A percentile compares a stretch with the other conserved stretches of the same genome.
Conservation (phyloP, 75 land plant genomes). For the Cupressus sempervirens region DNA sequence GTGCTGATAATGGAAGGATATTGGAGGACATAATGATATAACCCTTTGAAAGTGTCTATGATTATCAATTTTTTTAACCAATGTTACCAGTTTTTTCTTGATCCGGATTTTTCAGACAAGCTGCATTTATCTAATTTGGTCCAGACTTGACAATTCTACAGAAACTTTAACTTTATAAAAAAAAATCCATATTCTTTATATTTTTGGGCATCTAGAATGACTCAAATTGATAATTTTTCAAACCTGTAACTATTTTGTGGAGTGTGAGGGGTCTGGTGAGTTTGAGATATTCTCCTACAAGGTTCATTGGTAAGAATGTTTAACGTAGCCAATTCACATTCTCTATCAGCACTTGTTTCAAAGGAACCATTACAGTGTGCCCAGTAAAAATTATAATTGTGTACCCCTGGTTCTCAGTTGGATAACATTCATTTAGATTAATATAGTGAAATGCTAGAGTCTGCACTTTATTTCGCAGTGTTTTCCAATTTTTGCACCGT, state of each 20-base stretch:
- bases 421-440: no score
- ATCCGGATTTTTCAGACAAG: no score
- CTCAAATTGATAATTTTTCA: no score
- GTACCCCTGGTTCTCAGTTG: background rate
- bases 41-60: background rate
- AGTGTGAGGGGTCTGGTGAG: background rate
- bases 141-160: no score
- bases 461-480: background rate
- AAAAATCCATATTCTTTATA: no score
- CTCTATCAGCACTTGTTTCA: background rate
- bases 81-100: no score
- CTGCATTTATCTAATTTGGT: no score
- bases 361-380: background rate
- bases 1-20: background rate
- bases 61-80: background rate
- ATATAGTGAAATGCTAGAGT: background rate
- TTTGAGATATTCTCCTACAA: background rate
- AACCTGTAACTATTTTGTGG: no score
- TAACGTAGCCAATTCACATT: background rate
- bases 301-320: background rate
- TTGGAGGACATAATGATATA: background rate
- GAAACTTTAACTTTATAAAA: no score
- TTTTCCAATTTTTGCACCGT: background rate
- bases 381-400: background rate
- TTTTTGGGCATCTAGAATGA: no score